phyloP scores from a whole-genome alignment of 129 eudicot species.

The Heracleum sosnowskyi region DNA sequence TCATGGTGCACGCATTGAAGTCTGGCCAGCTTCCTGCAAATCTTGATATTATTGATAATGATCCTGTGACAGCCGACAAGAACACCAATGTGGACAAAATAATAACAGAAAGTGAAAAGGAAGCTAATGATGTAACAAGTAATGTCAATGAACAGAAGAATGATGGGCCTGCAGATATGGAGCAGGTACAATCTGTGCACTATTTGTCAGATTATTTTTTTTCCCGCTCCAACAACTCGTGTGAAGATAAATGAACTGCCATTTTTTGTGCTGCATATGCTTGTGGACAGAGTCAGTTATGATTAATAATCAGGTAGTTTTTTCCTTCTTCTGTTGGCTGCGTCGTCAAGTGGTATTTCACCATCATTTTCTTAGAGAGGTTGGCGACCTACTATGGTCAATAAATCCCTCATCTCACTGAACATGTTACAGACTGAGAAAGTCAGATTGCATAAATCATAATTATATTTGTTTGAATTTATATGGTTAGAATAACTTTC shows the following conservation, averaged over 20 bases:
- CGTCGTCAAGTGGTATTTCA: no score
- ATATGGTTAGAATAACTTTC: no score
- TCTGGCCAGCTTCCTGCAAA: constrained; percentile 89
- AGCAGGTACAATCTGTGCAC: constrained; percentile 40
- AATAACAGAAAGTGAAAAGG: constrained; percentile 41
- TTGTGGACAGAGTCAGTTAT: no score
- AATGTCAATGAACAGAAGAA: constrained; percentile 28
- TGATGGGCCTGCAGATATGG: constrained; percentile 62
- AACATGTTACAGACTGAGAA: no score
- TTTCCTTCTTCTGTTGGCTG: no score
- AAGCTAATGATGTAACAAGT: constrained; percentile 19
- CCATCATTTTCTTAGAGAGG: no score
- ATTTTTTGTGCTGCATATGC: not conserved
- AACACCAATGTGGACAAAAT: constrained; percentile 33
- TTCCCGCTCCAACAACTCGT: not conserved
- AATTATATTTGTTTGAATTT: no score
- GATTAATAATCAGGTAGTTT: no score
- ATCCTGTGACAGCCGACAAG: constrained; percentile 18
- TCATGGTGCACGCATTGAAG: constrained; percentile 57
- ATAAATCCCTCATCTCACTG: no score
- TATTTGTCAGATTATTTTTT: not conserved
- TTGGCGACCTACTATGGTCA: no score
- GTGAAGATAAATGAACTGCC: not conserved
- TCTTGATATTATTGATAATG: constrained; percentile 36
- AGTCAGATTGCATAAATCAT: no score